Base-by-base conservation (phyloP, 2,329 filamentous ascomycete species). In the Didymella keratinophila region DNA sequence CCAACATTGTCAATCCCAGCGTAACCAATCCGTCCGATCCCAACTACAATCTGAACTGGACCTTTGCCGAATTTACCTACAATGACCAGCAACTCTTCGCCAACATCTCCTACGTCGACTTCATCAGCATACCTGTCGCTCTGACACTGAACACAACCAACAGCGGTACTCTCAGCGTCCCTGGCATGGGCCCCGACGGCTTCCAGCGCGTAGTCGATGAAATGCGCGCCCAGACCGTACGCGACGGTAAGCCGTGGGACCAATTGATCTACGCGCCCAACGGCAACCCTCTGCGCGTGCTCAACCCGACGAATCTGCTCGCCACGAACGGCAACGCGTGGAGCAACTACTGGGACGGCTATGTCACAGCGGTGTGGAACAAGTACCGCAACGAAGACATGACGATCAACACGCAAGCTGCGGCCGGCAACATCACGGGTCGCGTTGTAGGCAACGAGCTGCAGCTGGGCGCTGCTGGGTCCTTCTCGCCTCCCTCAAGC, bases 51-150 rank as follows among this genome's bases (percentile, higher is more conserved):
- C 71, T 80, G 48, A 73, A 76, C 52, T 83, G 81, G 71, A 76
- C 76, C 1, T 83, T 82, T 58, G 75, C 71, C 51, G 81, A 83
- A 54, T 82, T 82, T 67, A 83, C 81, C 1, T 76, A 77, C 66
- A 82, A 82, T 60, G 72, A 78, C 56, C 56, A 70, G 3, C 80
- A 82, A 59, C 67, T 83, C 18, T 83, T 81, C 56, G 81, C 80
- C 32, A 83, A 83, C 58, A 87, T 93, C 67, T 86, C 83, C 61
- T 89, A 89, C 72, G 91, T 93, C 52, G 90, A 93, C 78, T 93
- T 93, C 76, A 84, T 92, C 61, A 78, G 75, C 47, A 74, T 82
- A 3, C 81, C 73, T 1, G 50, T 76, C 28, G 63, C 64, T 0
- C 76, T 83, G 25, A 78, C 66, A 72, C 89, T 65, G 78, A 78